Base-by-base conservation (phyloP, 2,329 filamentous ascomycete species). In the Aspergillus aculeatus region DNA sequence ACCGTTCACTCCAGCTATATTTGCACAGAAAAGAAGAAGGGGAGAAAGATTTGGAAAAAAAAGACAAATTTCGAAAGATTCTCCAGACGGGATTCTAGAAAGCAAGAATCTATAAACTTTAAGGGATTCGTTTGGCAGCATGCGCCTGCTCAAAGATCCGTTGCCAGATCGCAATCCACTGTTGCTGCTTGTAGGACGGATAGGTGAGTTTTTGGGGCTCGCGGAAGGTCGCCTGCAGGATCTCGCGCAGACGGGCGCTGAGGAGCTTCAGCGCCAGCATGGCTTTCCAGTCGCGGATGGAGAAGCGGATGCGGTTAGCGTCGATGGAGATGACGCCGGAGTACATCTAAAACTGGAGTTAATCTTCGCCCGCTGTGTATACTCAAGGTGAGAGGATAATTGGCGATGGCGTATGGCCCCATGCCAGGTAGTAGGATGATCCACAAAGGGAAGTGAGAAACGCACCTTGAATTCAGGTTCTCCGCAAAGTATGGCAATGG, bases 211-310 rank as follows among this genome's bases (percentile, higher is more conserved):
- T 75, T 35, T 76, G 75, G 12, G 79, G 79, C 38, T 73, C 73
- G 19, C 73, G 73, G 78, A 96, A 92, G 23, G 85, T 83, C 31
- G 84, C 82, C 0, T 85, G 86, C 50, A 96, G 80, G 47, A 96
- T 84, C 65, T 96, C 92, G 64, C 89, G 86, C 19, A 96, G 80
- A 26, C 89, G 84, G 2, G 82, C 80, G 21, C 92, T 85, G 56
- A 98, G 79, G 5, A 87, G 86, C 77, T 97, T 97, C 70, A 99
- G 79, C n/a, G 89, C 92, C 38, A 96, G 84, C 83, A 95, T 88
- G 0, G 89, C 89, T 77, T 93, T 96, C 93, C 94, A 98, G 71
- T 96, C 90, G 4, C 87, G 84, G 0, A 96, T 84, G 23, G 89
- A 85, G 72, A 98, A 96, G 52, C 91, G 86, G 52, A 94, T 84